Percentiles rank a stretch among this genome's conserved stretches.
Conservation (phyloP, 768 basidiomycete species). For the Tubosaeta brunneosetosa region DNA sequence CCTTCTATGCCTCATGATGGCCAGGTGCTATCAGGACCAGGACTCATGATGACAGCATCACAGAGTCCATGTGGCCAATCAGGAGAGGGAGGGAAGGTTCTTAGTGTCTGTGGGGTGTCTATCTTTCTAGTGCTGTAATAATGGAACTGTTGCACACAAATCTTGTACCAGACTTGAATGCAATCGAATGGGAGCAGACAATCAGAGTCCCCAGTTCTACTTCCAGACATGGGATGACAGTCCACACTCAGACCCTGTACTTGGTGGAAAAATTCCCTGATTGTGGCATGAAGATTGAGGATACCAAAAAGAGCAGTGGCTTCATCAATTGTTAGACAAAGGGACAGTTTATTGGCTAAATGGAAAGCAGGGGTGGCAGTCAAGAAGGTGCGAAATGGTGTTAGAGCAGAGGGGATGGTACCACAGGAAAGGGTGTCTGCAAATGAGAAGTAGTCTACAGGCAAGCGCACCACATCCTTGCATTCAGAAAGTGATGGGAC, state of each 20-base stretch:
- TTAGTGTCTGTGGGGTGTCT: neutral
- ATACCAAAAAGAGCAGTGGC: no score
- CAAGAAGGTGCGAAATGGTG: no score
- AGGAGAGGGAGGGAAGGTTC: no score
- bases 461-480: neutral
- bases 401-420: no score
- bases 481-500: neutral
- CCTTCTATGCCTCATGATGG: neutral
- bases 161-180: slow-evolving; percentile 3
- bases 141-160: neutral
- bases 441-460: no score
- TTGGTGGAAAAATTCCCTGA: no score
- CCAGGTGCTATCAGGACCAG: neutral
- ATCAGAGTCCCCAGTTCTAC: neutral
- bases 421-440: no score
- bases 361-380: no score
- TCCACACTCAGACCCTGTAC: neutral
- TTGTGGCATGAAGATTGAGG: no score
- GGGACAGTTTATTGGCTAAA: no score
- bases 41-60: neutral
- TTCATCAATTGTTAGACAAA: no score
- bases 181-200: neutral
- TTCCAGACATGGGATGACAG: neutral
- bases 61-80: neutral
- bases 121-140: neutral